These are phyloP conservation scores for Pugionium dolabratum DNA, from an alignment of 345 rosid species.

Conservation along the genomic window DNA sequence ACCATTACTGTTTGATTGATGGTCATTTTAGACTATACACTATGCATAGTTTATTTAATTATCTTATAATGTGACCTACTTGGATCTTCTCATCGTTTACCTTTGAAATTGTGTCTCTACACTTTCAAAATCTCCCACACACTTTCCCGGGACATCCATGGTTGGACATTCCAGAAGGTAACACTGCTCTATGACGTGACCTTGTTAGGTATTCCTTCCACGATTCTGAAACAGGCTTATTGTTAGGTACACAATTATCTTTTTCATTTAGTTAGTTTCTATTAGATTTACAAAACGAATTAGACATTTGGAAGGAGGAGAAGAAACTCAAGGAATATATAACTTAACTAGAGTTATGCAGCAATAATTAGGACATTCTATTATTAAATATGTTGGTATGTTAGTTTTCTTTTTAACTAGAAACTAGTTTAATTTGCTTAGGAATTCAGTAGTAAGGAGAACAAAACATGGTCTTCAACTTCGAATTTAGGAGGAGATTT, in stretches of 20 bases:
- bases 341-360: no score
- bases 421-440: no score
- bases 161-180: constrained; percentile 98
- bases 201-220: constrained; percentile 97
- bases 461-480: no score
- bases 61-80: neutral
- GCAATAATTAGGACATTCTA: no score
- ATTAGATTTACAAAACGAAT: no score
- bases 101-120: constrained; percentile 16
- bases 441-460: no score
- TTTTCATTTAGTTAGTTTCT: neutral
- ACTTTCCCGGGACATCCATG: constrained; percentile 99
- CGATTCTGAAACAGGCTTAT: constrained; percentile 96
- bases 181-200: constrained; percentile 86
- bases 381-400: no score
- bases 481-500: no score
- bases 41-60: neutral
- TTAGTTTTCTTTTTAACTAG: no score
- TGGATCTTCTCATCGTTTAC: neutral
- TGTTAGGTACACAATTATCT: constrained; percentile 69
- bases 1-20: neutral
- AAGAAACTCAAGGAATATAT: no score
- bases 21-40: neutral
- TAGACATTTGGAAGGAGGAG: no score
- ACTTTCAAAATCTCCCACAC: constrained; percentile 81